Conservation (phyloP, 768 basidiomycete genomes). For the Auricularia heimuer region DNA sequence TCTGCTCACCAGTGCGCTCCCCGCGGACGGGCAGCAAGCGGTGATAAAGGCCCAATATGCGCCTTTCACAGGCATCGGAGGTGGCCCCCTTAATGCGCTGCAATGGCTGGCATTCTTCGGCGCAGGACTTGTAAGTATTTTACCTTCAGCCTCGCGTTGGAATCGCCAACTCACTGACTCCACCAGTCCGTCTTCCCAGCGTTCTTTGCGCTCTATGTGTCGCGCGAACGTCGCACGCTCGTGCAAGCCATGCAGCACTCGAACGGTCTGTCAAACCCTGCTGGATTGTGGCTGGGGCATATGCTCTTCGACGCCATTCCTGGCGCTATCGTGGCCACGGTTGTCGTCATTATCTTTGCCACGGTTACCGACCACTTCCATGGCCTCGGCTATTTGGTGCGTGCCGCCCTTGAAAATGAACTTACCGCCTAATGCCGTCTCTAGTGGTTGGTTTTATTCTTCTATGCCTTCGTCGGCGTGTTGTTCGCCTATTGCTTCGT, state of each 20-base stretch:
- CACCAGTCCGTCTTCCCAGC: constrained; percentile 66
- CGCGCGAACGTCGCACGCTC: constrained; percentile 52
- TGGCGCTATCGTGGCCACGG: constrained; percentile 47
- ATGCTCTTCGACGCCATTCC: constrained; percentile 61
- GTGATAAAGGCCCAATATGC: constrained; percentile 51
- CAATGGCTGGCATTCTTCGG: constrained; percentile 73
- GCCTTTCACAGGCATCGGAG: constrained; percentile 45
- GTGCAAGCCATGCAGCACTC: constrained; percentile 79
- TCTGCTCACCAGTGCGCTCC: constrained; percentile 36
- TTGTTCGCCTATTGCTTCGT: constrained; percentile 62
- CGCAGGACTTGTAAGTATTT: constrained; percentile 48
- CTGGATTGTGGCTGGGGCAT: constrained; percentile 73
- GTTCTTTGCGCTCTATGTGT: constrained; percentile 70
- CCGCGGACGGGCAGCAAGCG: constrained; percentile 26
- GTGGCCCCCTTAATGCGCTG: constrained; percentile 48
- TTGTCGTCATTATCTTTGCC: constrained; percentile 55
- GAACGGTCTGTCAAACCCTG: constrained; percentile 60
- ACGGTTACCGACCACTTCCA: constrained; percentile 50
- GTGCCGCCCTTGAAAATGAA: constrained; percentile 13
- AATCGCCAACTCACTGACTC: no score
- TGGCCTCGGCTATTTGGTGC: constrained; percentile 51
- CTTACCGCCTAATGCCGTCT: not conserved
- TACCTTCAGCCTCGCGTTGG: not conserved
- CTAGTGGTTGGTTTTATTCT: constrained; percentile 61
- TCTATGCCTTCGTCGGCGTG: constrained; percentile 60